A percentile compares a stretch with the other conserved stretches of the same genome.
Evolutionary conservation across 108 stramenopile genomes (phyloP).

Genomic region (Mayamaea pseudoterrestris): DNA sequence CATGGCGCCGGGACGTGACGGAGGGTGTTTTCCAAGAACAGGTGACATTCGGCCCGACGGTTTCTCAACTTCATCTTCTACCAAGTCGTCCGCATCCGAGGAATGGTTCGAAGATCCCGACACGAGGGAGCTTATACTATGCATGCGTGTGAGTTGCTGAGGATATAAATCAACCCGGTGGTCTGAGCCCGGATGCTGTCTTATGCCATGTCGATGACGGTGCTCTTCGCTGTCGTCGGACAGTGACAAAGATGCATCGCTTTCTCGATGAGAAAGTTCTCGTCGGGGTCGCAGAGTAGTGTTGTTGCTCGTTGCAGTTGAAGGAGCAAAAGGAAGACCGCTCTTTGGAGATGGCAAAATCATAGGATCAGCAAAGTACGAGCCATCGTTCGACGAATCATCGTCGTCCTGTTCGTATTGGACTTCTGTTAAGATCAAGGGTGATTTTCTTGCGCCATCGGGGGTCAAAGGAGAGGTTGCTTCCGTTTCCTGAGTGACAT

Average conservation of each 20-base stretch:
- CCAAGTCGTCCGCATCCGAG: no score
- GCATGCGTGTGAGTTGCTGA: conserved; percentile 27
- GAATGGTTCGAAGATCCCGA: conserved; percentile 4
- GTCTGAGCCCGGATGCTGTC: background rate
- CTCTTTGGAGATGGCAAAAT: conserved; percentile 36
- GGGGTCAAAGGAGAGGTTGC: no score
- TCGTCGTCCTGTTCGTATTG: background rate
- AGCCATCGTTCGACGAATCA: conserved; percentile 31
- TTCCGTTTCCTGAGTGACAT: no score
- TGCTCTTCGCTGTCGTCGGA: conserved; percentile 38
- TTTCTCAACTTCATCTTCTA: no score
- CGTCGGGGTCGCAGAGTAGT: background rate
- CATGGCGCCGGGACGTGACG: background rate
- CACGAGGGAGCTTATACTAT: conserved; percentile 37
- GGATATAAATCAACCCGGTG: background rate
- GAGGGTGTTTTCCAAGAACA: background rate
- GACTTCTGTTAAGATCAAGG: no score
- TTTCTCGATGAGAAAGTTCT: conserved; percentile 1
- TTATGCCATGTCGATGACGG: conserved; percentile 5
- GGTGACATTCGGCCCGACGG: conserved; percentile 1
- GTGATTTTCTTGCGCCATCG: no score
- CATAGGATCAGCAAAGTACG: conserved; percentile 31
- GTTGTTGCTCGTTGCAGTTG: no score
- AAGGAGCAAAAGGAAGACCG: conserved; percentile 20
- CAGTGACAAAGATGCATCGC: conserved; percentile 30